Evolutionary conservation across 1,284 basidiomycete genomes (phyloP), one percentile per base, ranked within the genome.

Genomic region (Taiwanofungus camphoratus): DNA sequence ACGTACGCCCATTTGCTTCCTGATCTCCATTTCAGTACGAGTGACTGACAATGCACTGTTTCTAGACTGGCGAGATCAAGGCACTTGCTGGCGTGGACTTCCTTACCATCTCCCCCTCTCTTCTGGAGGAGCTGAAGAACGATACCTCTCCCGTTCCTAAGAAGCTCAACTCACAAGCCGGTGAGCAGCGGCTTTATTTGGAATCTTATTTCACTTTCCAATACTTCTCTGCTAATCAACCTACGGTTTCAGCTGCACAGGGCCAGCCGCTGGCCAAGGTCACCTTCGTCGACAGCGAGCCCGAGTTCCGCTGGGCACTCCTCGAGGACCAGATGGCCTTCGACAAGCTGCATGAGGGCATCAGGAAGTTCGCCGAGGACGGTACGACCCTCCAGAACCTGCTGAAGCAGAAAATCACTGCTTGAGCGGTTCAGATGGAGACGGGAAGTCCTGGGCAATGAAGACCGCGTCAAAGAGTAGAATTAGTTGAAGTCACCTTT

Each of bases 311-410:
- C 55, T 96, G 92, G 92, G 62, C 77, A 12, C 83, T 99, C 42
- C 81, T 96, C 61, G 78, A 90, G 59, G 92, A 97, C 66, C 69
- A 76, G 64, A 96, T 96, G 92, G 92, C 93, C 11, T 93, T 91
- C 61, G 92, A 95, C 68, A 96, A 97, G 73, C 72, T 92, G 42
- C 90, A 96, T 69, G 94, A 98, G 73, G 95, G 95, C 61, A 96
- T 97, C 74, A 83, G 81, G 71, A 92, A 92, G 70, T 99, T 99
- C 64, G 93, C 92, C 49, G 92, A 91, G 71, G 95, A 98, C 63
- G 92, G 92, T 47, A 77, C 83, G 60, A 83, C 90, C 7, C 83
- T 99, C 70, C 94, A 94, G 77, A 69, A 72, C 21, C 67, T 93
- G 55, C 75, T 99, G 61, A 80, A 76, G 65, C 58, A 83, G 68